Evolutionary conservation across 495 filamentous ascomycete genomes (phyloP), one percentile per base, ranked within the genome.

Genomic region (Penicillium goetzii): DNA sequence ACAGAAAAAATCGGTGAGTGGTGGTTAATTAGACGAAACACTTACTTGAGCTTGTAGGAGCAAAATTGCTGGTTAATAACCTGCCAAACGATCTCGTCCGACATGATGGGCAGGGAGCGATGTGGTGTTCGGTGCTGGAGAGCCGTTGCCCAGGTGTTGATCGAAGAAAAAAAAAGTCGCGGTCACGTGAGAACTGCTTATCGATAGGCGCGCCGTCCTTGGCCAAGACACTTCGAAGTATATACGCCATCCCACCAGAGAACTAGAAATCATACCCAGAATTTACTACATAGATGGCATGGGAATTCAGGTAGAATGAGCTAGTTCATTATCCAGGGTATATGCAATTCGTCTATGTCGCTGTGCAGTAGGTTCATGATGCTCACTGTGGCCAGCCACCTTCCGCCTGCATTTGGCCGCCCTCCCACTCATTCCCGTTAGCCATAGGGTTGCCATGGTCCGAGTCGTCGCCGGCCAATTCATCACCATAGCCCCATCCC

Each of bases 61-160:
- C 95, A 99, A 74, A 97, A 97, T 76, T 97, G 92, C 78, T 97
- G 88, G 75, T 92, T 92, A 60, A 97, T 96, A 59, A 96, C 88
- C 70, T 93, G 89, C 95, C 95, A 99, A 68, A 99, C 92, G 66
- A 99, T 96, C 76, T 98, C 95, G 84, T 99, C 95, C 50, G 92
- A 96, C 68, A 71, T 70, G 62, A 61, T 63, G 63, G 72, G 72
- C 71, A 62, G 36, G 55, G 61, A 65, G 36, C 49, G 41, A 58
- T 52, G 52, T 60, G 51, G 55, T 64, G 55, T 62, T 62, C 52
- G 56, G 56, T 59, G 40, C 58, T 67, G 54, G 33, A 63, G 61
- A 63, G 47, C 59, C 56, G 55, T 57, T 60, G 45, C 61, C 60
- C 56, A 65, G 69, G 56, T 70, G 71, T 69, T 64, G 63, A 63